Evolutionary conservation across 1,284 basidiomycete species (phyloP).

Genomic region (Acaromyces ingoldii): DNA sequence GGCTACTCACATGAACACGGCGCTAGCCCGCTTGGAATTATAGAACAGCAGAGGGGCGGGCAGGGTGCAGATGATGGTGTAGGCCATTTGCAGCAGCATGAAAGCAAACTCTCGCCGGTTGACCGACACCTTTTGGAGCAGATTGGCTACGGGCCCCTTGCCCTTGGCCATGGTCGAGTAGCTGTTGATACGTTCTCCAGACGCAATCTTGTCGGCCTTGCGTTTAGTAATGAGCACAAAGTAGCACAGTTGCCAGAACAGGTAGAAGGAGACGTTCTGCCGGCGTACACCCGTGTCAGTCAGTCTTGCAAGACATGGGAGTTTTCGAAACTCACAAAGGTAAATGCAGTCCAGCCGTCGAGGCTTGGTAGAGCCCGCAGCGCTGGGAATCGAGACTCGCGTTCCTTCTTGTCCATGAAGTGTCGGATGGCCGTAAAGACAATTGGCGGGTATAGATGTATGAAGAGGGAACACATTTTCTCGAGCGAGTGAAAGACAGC

Average conservation of each 20-base stretch:
- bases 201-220: constrained; percentile 24
- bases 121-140: constrained; percentile 29
- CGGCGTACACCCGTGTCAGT: background rate
- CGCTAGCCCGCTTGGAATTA: constrained; percentile 68
- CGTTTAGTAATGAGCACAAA: constrained; percentile 32
- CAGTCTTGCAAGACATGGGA: background rate
- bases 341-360: constrained; percentile 57
- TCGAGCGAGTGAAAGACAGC: constrained; percentile 93
- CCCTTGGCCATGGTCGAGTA: constrained; percentile 36
- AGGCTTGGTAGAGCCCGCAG: constrained; percentile 63
- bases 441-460: constrained; percentile 83
- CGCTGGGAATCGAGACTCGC: constrained; percentile 68
- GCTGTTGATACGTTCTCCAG: constrained; percentile 35
- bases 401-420: constrained; percentile 67
- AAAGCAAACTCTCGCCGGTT: constrained; percentile 26
- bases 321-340: background rate
- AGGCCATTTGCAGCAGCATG: constrained; percentile 58
- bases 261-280: constrained; percentile 68
- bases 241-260: constrained; percentile 75
- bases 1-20: constrained; percentile 67
- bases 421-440: constrained; percentile 55
- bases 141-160: constrained; percentile 35
- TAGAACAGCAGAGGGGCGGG: constrained; percentile 78
- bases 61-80: constrained; percentile 76
- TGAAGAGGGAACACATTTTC: constrained; percentile 75